A percentile compares a stretch with the other conserved stretches of the same genome.
Conservation (phyloP, 148 eudicot species). For the Chenopodium berlandieri region DNA sequence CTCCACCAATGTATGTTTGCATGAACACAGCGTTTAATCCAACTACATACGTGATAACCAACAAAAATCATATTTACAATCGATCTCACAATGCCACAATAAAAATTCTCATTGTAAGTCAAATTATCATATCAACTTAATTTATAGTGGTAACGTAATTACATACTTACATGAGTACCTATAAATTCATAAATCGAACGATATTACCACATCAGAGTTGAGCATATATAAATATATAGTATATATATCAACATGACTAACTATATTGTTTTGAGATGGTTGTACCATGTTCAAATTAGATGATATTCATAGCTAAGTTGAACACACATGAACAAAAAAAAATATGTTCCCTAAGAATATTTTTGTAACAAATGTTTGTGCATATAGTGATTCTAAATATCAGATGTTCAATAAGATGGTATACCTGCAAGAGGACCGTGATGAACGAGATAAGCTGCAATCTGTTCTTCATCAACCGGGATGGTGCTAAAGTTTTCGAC, state of each 20-base stretch:
- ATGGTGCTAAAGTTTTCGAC: slow-evolving; percentile 61
- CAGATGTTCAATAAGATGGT: neutral
- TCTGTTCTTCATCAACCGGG: slow-evolving; percentile 75
- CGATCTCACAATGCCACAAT: neutral
- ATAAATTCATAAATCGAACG: neutral
- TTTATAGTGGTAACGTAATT: too few relatives aligned
- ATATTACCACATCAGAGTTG: neutral
- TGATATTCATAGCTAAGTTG: too few relatives aligned
- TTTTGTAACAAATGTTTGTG: neutral
- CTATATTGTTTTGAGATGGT: too few relatives aligned
- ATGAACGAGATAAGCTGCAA: slow-evolving; percentile 69
- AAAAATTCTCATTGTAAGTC: too few relatives aligned
- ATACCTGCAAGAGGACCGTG: slow-evolving; percentile 89
- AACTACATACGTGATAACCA: slow-evolving; percentile 40
- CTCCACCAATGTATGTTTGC: slow-evolving; percentile 94
- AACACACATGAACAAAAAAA: too few relatives aligned
- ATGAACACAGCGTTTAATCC: slow-evolving; percentile 79
- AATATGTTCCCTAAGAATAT: too few relatives aligned
- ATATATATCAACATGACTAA: too few relatives aligned
- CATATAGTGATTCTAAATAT: neutral
- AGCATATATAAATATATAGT: neutral
- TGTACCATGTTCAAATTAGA: too few relatives aligned
- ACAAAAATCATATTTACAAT: neutral
- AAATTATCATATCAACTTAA: too few relatives aligned
- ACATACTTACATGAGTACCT: too few relatives aligned